Base-by-base conservation (phyloP, 176 grass and related monocot species). In the Aegilops umbellulata region DNA sequence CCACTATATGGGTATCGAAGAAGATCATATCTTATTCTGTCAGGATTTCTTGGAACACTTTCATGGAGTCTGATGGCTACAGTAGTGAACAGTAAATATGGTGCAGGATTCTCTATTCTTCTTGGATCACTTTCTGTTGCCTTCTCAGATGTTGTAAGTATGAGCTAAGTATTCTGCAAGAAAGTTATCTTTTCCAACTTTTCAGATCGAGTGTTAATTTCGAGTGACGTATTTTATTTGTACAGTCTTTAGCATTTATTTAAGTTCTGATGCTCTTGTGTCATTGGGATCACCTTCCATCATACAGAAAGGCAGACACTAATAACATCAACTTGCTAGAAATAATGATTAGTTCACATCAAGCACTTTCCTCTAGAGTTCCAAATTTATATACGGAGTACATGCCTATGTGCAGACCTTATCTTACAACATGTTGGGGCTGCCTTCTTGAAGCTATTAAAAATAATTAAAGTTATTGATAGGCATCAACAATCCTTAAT, bases 71-170 rank as follows among this genome's bases (percentile, higher is more conserved):
- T 97, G 78, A 99, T 99, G 97, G 92, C 94, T 35, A 87, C 80
- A 79, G 62, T 94, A 65, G 97, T 99, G 81, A 90, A 96, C 80
- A 91, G 94, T 93, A 99, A 99, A 82, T 97, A 93, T 79, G 83
- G 88, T 83, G 94, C 90, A 70, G 90, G 92, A 5, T 87, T 86
- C 63, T 99, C 90, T 78, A 97, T 99, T 88, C 87, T 99, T 79
- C 89, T 99, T 69, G 97, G 97, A 79, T 99, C 94, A 81, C 90
- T 99, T 86, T 97, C 97, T 85, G 97, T 99, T 85, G 97, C 97
- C 90, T 99, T 99, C 80, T 96, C 97, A 23, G 97, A 99, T 81
- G 97, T 99, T 85, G 97, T 99, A 90, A 96, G 92, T 94, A 23
- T 65, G 64, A 86, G 60, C 26, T 64, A 8, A 83, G 27, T 80